Evolutionary conservation across 108 stramenopile species (phyloP), one percentile per base, ranked within the genome.

Genomic region (Skeletonema menzelii): DNA sequence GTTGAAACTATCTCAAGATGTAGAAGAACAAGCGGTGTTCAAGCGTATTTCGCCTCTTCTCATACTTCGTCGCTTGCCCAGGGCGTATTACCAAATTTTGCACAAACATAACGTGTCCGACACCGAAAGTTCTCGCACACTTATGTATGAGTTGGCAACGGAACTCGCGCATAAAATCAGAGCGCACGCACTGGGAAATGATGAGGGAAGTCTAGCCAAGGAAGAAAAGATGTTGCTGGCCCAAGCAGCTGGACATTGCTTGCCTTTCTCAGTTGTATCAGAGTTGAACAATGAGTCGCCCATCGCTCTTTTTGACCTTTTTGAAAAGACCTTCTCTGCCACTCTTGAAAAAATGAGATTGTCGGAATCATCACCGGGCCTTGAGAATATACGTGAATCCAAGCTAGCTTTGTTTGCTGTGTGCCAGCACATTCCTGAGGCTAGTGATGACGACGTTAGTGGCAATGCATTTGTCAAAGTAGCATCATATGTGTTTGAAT

Each of bases 381-480:
- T 59, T 20, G 34, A 26, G 8, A 58, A 53, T 44, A 28, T 75
- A 28, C 22, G 32, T 30, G 60, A 69, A 47, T 60, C 75, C 26
- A 76, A 76, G 42, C 17, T 60, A 34, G 75, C 68, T 57, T 63
- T 76, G 42, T 76, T 69, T 26, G 67, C 75, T 37, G 63, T 76
- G 5, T 64, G 75, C 31, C 75, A 76, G 42, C 49, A 76, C 38
- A 34, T 76, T 60, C 63, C 75, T 28, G 22, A 58, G 11, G 75
- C 68, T 26, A n/a, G 56, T 28, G 63, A 76, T 14, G 65, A 76
- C 0, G 75, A 76, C 26, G 11, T n/a, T 42, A 30, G 63, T 47
- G 75, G 75, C 0, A 32, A 53, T 22, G 56, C 17, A 35, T 55
- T 76, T 22, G 19, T 69, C 56, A 22, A 76, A 30, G 67, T 64